Conservation (phyloP, 2,329 filamentous ascomycete species). For the Penicillium sp. region DNA sequence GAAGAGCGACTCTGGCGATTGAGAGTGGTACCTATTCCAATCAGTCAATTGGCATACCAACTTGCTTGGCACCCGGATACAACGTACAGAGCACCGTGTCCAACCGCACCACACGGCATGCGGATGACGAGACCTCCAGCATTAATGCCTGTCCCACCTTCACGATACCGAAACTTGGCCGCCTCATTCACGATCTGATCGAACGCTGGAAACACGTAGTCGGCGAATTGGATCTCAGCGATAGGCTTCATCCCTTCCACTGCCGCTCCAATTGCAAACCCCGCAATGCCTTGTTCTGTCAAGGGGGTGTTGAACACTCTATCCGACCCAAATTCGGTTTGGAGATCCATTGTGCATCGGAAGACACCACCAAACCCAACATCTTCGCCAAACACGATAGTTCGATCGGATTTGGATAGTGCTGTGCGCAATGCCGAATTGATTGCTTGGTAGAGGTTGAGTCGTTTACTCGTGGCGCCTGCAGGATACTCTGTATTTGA, state of each 20-base stretch:
- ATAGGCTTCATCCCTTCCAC: constrained; percentile 90
- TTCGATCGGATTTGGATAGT: constrained; percentile 76
- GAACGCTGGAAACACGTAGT: constrained; percentile 90
- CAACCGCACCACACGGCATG: constrained; percentile 88
- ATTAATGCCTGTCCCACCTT: constrained; percentile 61
- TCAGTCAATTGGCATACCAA: neutral
- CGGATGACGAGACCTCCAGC: constrained; percentile 79
- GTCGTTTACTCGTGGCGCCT: constrained; percentile 70
- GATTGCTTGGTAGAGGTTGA: constrained; percentile 92
- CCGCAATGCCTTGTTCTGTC: constrained; percentile 89
- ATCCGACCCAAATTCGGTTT: constrained; percentile 80
- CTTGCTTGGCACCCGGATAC: too few relatives aligned
- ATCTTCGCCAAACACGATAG: constrained; percentile 92
- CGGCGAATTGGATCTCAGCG: constrained; percentile 93
- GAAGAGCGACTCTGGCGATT: constrained; percentile 85
- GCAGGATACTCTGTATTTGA: constrained; percentile 72
- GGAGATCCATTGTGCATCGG: constrained; percentile 85
- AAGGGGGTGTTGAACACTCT: constrained; percentile 96
- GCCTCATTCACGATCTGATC: constrained; percentile 94
- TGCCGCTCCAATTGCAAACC: constrained; percentile 86
- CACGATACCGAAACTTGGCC: constrained; percentile 79
- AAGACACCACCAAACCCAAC: constrained; percentile 97
- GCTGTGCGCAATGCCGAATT: constrained; percentile 85
- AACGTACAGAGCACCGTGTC: constrained; percentile 71
- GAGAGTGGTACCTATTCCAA: constrained; percentile 66